A percentile compares a stretch with the other conserved stretches of the same genome.
phyloP scores from a whole-genome alignment of 129 eudicot species.

The Centrapalus pauciflorus region DNA sequence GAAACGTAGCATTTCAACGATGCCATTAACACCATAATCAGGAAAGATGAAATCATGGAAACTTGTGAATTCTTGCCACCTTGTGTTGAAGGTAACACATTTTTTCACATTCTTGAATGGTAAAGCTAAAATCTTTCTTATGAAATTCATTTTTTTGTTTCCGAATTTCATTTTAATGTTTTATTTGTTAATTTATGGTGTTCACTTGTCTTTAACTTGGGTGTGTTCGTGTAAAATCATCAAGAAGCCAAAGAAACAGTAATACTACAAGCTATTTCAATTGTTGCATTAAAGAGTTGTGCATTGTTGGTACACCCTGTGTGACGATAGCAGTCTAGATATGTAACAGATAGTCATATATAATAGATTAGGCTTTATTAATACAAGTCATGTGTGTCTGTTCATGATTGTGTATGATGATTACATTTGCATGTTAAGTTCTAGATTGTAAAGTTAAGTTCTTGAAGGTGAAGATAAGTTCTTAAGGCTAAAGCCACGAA shows the following conservation, averaged over 20 bases:
- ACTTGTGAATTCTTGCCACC: slow-evolving; percentile 77
- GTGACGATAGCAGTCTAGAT: too few relatives aligned
- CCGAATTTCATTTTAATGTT: background rate
- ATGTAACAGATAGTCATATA: too few relatives aligned
- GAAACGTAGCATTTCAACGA: slow-evolving; percentile 77
- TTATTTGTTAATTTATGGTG: slow-evolving; percentile 12
- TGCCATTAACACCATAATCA: slow-evolving; percentile 78
- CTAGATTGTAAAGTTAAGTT: too few relatives aligned
- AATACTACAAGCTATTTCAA: slow-evolving; percentile 73
- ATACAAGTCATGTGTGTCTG: too few relatives aligned
- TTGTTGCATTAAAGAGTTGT: too few relatives aligned
- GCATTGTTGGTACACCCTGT: too few relatives aligned
- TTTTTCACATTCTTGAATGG: slow-evolving; percentile 12
- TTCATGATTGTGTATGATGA: too few relatives aligned
- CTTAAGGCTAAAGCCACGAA: too few relatives aligned
- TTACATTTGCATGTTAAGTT: too few relatives aligned
- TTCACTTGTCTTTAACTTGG: slow-evolving; percentile 88
- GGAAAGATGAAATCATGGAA: slow-evolving; percentile 79
- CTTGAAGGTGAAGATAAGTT: too few relatives aligned
- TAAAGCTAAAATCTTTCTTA: background rate
- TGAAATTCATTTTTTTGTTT: background rate
- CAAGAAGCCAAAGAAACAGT: slow-evolving; percentile 75
- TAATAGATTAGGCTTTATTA: too few relatives aligned
- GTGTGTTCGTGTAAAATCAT: slow-evolving; percentile 82
- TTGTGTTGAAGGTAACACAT: slow-evolving; percentile 82